A percentile compares a stretch with the other conserved stretches of the same genome.
Evolutionary conservation across 495 filamentous ascomycete species (phyloP).

Genomic region (Penicillium cataractarum): DNA sequence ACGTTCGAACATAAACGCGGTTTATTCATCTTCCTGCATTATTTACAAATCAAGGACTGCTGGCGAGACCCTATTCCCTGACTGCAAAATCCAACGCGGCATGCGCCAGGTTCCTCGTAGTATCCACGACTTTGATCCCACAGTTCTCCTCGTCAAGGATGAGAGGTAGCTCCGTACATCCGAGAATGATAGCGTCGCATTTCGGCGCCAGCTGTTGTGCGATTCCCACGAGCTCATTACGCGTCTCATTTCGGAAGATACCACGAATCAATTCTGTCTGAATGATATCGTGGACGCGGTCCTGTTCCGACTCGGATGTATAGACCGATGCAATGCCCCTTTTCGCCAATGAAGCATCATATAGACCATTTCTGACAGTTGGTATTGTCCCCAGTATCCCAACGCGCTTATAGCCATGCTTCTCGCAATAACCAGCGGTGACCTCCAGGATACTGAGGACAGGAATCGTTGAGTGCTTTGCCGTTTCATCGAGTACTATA

Average conservation of each 20-base stretch:
- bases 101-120: slow-evolving; percentile 10
- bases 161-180: slow-evolving; percentile 15
- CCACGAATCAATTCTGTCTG: slow-evolving; percentile 5
- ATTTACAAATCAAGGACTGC: background rate
- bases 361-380: slow-evolving; percentile 8
- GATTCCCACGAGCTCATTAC: slow-evolving; percentile 3
- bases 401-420: slow-evolving; percentile 7
- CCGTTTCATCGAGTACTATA: background rate
- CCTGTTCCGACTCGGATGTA: slow-evolving; percentile 9
- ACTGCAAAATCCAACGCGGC: slow-evolving; percentile 11
- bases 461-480: slow-evolving; percentile 9
- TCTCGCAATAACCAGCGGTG: slow-evolving; percentile 6
- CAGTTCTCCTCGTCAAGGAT: slow-evolving; percentile 13
- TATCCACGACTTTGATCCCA: slow-evolving; percentile 13
- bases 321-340: slow-evolving; percentile 13
- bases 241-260: background rate
- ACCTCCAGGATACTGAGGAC: slow-evolving; percentile 16
- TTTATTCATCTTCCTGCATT: too few relatives aligned
- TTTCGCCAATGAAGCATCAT: slow-evolving; percentile 8
- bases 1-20: background rate
- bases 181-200: slow-evolving; percentile 15
- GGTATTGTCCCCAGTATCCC: slow-evolving; percentile 10
- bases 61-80: slow-evolving; percentile 1
- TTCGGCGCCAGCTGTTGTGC: slow-evolving; percentile 9
- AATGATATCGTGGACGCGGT: slow-evolving; percentile 7